Evolutionary conservation across 164 flowering plant species (phyloP), one percentile per base, ranked within the genome.

Genomic region (Protea cynaroides): DNA sequence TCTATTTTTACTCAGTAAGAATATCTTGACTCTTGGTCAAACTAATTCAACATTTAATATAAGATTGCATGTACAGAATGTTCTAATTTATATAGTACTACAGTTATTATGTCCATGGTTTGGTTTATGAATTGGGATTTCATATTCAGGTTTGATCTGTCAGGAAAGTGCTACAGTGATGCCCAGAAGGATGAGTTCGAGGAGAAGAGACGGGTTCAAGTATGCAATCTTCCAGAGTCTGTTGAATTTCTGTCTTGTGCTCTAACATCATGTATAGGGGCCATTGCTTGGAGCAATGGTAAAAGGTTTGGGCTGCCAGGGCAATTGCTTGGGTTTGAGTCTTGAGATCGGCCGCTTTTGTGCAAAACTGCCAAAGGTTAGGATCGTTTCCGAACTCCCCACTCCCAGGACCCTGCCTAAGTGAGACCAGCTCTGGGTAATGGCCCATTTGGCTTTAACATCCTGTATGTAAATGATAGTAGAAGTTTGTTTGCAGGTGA

Each of bases 101-200:
- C 17, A n/a, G n/a, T 19, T 38, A 19, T 29, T 58, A 25, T 15
- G 36, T 17, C 62, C 29, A 12, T 53, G 53, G 18, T 25, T 29
- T 47, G 12, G 19, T 40, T 57, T 36, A 23, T 61, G 25, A 38
- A 43, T 12, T 58, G 1, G 17, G 17, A 37, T 63, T 53, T 40
- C 25, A 50, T 69, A 38, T 65, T 38, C 76, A 95, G 99, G 99
- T 95, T 95, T 87, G 96, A 95, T 79, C 69, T 92, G 40, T 85
- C 96, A 1, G 97, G 89, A 54, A 95, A 88, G 77, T 71, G 68
- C 71, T 76, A 38, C 36, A 76, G 50, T 80, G 94, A 82, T 71
- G 80, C 71, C 1, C 52, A 66, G 51, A 69, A 61, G 71, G 97
- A 89, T 78, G 95, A 86, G 49, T 7, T 78, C 38, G 93, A 86